phyloP scores from a whole-genome alignment of 2,329 filamentous ascomycete species.

The Colletotrichum lindemuthianum region DNA sequence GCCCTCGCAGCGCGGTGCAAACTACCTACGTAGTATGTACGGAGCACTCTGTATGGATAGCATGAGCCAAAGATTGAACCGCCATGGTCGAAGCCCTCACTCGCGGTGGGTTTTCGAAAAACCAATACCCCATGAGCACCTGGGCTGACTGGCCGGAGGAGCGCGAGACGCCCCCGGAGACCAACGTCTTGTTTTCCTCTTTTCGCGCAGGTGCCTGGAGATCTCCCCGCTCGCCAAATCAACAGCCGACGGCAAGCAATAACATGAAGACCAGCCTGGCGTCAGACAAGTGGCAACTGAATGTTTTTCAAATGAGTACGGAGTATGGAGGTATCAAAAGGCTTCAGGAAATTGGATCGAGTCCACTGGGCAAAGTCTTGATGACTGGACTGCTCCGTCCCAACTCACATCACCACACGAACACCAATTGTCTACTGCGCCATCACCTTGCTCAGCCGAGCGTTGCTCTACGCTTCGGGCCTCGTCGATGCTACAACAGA shows the following conservation, averaged over 20 bases:
- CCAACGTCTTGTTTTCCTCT: neutral
- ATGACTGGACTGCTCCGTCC: no score
- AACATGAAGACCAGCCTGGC: neutral
- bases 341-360: neutral
- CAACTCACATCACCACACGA: no score
- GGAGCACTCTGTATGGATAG: no score
- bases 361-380: neutral
- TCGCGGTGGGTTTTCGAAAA: neutral
- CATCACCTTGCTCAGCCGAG: no score
- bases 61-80: neutral
- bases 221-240: constrained; percentile 2
- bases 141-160: no score
- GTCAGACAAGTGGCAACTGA: neutral
- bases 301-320: neutral
- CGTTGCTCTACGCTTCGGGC: no score
- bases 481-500: no score
- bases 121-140: no score
- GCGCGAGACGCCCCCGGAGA: neutral
- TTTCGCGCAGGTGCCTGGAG: constrained; percentile 8
- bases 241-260: neutral
- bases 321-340: no score
- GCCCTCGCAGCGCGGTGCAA: no score
- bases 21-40: no score
- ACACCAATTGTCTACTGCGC: no score
- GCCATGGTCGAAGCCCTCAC: constrained; percentile 2